A percentile compares a stretch with the other conserved stretches of the same genome.
phyloP scores from a whole-genome alignment of 139 green algal species.

The Chlamydomonas schloesseri region DNA sequence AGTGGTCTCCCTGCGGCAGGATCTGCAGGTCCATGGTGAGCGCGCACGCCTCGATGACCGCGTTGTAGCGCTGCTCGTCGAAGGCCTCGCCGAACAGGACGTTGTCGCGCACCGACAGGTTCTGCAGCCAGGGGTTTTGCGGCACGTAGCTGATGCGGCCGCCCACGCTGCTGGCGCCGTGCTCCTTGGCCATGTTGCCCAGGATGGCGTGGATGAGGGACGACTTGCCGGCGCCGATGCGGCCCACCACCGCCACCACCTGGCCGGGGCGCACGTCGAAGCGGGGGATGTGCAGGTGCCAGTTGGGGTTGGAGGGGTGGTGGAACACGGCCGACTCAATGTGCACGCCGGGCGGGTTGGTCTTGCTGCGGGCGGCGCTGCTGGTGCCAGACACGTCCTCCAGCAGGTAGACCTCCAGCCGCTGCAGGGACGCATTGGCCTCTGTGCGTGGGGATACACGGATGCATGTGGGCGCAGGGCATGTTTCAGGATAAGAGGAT shows the following conservation, averaged over 20 bases:
- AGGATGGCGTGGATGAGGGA: conserved; percentile 64
- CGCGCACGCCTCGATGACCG: conserved; percentile 67
- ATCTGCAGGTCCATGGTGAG: conserved; percentile 71
- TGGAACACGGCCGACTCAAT: conserved; percentile 61
- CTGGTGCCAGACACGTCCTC: conserved; percentile 42
- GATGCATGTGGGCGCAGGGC: no score
- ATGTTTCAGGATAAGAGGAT: no score
- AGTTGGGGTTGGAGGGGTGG: conserved; percentile 59
- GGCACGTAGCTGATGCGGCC: conserved; percentile 57
- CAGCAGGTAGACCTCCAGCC: conserved; percentile 72
- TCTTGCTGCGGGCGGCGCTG: not conserved
- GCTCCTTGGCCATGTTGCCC: conserved; percentile 58
- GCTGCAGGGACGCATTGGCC: conserved; percentile 57
- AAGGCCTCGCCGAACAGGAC: conserved; percentile 66
- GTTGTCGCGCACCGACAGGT: conserved; percentile 76
- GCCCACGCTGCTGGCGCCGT: conserved; percentile 2
- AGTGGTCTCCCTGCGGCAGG: conserved; percentile 62
- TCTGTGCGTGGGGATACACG: not conserved
- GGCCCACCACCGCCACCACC: conserved; percentile 68
- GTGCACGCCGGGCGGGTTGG: not conserved
- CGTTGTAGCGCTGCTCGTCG: conserved; percentile 58
- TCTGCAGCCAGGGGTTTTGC: conserved; percentile 78
- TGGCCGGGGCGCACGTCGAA: conserved; percentile 57
- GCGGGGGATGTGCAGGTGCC: conserved; percentile 54
- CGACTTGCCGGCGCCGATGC: conserved; percentile 65